phyloP scores from a whole-genome alignment of 345 rosid genomes.

The Excoecaria agallocha region DNA sequence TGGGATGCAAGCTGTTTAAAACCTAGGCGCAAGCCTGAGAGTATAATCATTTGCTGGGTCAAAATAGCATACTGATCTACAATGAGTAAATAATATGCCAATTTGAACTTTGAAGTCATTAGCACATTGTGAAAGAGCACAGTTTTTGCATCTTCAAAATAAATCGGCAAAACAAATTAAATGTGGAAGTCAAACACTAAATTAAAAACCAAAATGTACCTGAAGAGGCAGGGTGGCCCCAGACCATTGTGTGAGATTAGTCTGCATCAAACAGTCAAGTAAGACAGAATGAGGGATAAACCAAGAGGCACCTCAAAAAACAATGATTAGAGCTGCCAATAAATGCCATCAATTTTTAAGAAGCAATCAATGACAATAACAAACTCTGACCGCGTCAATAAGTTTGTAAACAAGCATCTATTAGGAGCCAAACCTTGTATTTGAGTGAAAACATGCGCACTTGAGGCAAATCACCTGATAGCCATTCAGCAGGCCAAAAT shows the following conservation, averaged over 20 bases:
- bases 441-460: conserved; percentile 85
- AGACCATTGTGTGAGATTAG: conserved; percentile 90
- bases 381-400: conserved; percentile 4
- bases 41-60: neutral
- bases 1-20: too few species aligned
- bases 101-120: neutral
- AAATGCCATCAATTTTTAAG: conserved; percentile 4
- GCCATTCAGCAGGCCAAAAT: conserved; percentile 99
- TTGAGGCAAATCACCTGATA: conserved; percentile 74
- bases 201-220: conserved; percentile 36
- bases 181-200: neutral
- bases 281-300: conserved; percentile 6
- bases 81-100: neutral
- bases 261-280: conserved; percentile 52
- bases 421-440: conserved; percentile 73
- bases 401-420: neutral
- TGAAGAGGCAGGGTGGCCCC: conserved; percentile 97
- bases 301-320: conserved; percentile 10
- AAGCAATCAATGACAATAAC: conserved; percentile 1
- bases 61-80: too few species aligned
- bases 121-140: neutral
- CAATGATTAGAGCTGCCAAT: conserved; percentile 1
- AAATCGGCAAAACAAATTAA: neutral
- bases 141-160: neutral
- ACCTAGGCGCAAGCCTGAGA: neutral